A percentile compares a stretch with the other conserved stretches of the same genome.
These are phyloP conservation scores for Arthrobotrys musiformis DNA, from an alignment of 2,329 filamentous ascomycete species.

Conservation along the genomic window DNA sequence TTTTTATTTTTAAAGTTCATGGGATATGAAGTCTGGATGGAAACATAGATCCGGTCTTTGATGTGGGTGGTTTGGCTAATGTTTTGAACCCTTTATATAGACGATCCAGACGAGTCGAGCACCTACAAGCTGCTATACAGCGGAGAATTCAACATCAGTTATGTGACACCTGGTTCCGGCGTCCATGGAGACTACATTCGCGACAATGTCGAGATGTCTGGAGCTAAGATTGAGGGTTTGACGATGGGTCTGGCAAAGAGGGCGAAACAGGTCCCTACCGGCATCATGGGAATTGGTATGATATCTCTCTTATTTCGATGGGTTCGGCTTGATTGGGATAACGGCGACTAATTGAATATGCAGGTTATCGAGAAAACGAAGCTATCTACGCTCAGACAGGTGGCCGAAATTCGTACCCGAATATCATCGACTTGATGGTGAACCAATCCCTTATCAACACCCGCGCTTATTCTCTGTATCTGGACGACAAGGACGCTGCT, in stretches of 20 bases:
- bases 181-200: conserved; percentile 51
- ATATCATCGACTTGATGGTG: conserved; percentile 74
- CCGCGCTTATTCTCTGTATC: conserved; percentile 76
- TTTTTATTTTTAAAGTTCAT: too few relatives aligned
- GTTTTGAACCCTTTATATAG: background rate
- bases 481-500: conserved; percentile 70
- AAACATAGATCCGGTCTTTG: background rate
- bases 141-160: conserved; percentile 53
- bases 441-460: conserved; percentile 71
- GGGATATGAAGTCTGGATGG: background rate
- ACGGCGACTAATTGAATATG: background rate
- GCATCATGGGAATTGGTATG: conserved; percentile 54
- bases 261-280: conserved; percentile 47
- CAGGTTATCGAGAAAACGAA: conserved; percentile 51
- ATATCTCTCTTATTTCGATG: background rate
- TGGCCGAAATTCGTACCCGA: conserved; percentile 65
- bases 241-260: conserved; percentile 47
- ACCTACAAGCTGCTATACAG: conserved; percentile 31
- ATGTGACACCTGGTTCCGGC: conserved; percentile 47
- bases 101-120: conserved; percentile 10
- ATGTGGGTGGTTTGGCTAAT: conserved; percentile 7
- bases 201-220: conserved; percentile 27
- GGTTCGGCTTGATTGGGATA: too few relatives aligned
- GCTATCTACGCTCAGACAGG: conserved; percentile 44
- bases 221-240: conserved; percentile 23